These are phyloP conservation scores for Pleurotus sapidus DNA, from an alignment of 768 basidiomycete genomes.

Conservation along the genomic window DNA sequence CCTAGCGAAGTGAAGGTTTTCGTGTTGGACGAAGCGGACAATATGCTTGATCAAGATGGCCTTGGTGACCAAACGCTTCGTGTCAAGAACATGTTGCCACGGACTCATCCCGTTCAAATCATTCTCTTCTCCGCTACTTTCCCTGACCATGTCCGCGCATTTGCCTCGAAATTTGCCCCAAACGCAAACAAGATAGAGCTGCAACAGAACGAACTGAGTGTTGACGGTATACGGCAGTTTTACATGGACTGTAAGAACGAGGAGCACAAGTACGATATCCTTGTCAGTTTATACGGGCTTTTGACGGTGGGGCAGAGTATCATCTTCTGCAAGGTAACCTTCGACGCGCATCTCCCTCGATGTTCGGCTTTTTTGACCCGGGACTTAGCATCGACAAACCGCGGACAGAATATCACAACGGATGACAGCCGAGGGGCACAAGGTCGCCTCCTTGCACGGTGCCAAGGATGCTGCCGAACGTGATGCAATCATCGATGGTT, in stretches of 20 bases:
- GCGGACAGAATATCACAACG: slow-evolving; percentile 90
- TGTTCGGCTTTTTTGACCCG: slow-evolving; percentile 3
- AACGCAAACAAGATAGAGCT: slow-evolving; percentile 95
- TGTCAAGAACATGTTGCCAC: slow-evolving; percentile 81
- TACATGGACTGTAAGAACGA: slow-evolving; percentile 95
- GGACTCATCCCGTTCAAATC: slow-evolving; percentile 62
- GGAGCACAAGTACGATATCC: slow-evolving; percentile 92
- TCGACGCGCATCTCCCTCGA: neutral
- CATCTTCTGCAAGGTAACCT: slow-evolving; percentile 89
- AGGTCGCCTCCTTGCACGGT: slow-evolving; percentile 94
- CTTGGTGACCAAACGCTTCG: slow-evolving; percentile 90
- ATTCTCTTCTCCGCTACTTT: slow-evolving; percentile 99
- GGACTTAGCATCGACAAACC: slow-evolving; percentile 74
- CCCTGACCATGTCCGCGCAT: slow-evolving; percentile 88
- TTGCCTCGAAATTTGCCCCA: slow-evolving; percentile 91
- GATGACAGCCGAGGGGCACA: slow-evolving; percentile 92
- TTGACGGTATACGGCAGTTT: slow-evolving; percentile 94
- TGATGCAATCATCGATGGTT: slow-evolving; percentile 89
- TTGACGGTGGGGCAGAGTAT: slow-evolving; percentile 98
- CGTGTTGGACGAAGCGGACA: slow-evolving; percentile 97
- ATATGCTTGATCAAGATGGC: slow-evolving; percentile 95
- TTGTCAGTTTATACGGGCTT: slow-evolving; percentile 85
- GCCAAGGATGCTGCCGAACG: slow-evolving; percentile 89
- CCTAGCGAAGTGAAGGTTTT: slow-evolving; percentile 82
- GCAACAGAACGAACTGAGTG: slow-evolving; percentile 88